phyloP scores from a whole-genome alignment of 108 stramenopile species.

The Stephanodiscus minutulus region DNA sequence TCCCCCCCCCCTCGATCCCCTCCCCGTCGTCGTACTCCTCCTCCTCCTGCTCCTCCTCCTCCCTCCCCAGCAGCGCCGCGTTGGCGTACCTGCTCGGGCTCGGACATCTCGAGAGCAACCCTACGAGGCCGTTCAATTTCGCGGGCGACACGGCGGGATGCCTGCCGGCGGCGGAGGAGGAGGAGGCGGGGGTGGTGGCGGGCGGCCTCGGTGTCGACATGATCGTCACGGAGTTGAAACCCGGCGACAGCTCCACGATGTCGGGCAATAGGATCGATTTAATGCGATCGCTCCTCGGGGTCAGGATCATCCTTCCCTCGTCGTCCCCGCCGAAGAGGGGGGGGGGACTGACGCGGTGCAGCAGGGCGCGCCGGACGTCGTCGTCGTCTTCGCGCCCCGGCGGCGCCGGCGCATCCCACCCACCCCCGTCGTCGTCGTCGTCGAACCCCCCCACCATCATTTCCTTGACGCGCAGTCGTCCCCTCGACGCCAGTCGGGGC shows the following conservation, averaged over 20 bases:
- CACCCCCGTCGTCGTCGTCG: too few species aligned
- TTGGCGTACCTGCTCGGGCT: conserved; percentile 52
- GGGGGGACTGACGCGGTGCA: too few species aligned
- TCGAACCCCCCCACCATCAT: neutral
- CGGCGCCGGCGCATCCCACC: too few species aligned
- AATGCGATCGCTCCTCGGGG: neutral
- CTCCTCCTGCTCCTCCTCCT: conserved; percentile 7
- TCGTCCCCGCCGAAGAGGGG: too few species aligned
- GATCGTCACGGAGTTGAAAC: conserved; percentile 3
- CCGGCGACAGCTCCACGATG: too few species aligned
- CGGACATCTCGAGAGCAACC: conserved; percentile 43
- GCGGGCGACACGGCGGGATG: neutral
- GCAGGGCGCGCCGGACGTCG: too few species aligned
- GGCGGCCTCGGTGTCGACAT: neutral
- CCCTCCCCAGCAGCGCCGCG: conserved; percentile 37
- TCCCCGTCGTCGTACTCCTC: conserved; percentile 39
- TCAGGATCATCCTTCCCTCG: too few species aligned
- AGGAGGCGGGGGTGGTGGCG: neutral
- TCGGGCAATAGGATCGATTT: too few species aligned
- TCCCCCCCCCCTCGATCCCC: neutral
- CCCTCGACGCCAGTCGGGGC: conserved; percentile 13
- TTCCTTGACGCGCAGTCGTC: conserved; percentile 22
- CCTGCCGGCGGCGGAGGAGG: too few species aligned
- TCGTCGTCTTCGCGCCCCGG: too few species aligned
- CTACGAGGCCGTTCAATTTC: neutral